A percentile compares a stretch with the other conserved stretches of the same genome.
Evolutionary conservation across 2,329 filamentous ascomycete species (phyloP).

Genomic region (Trichoderma sp.): DNA sequence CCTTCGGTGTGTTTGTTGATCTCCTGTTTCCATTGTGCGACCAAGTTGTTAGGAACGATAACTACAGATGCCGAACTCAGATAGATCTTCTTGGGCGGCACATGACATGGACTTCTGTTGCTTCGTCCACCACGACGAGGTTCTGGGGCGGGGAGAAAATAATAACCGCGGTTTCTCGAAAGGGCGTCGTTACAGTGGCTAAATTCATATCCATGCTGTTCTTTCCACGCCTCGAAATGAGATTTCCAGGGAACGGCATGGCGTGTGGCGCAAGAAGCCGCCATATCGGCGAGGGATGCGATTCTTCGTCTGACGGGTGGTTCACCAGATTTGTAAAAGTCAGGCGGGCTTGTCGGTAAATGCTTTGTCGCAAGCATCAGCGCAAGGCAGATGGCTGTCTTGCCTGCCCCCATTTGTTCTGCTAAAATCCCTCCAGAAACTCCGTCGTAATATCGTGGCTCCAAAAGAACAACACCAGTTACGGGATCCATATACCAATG

Average conservation of each 20-base stretch:
- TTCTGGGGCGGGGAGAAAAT: conserved; percentile 51
- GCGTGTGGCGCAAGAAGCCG: conserved; percentile 65
- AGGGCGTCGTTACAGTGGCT: conserved; percentile 56
- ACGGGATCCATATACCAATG: conserved; percentile 70
- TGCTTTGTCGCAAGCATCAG: conserved; percentile 73
- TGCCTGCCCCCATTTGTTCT: conserved; percentile 80
- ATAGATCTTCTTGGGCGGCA: conserved; percentile 51
- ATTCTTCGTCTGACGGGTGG: conserved; percentile 44
- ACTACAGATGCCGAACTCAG: conserved; percentile 71
- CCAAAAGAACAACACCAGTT: conserved; percentile 58
- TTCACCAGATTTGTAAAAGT: conserved; percentile 50
- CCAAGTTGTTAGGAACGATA: conserved; percentile 77
- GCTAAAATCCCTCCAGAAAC: conserved; percentile 74
- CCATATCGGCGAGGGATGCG: conserved; percentile 71
- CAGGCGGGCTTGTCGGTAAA: conserved; percentile 64
- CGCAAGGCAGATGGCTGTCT: conserved; percentile 82
- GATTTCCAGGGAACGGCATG: conserved; percentile 68
- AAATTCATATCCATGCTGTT: conserved; percentile 48
- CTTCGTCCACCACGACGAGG: conserved; percentile 31
- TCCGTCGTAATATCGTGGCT: conserved; percentile 72
- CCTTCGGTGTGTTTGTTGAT: conserved; percentile 72
- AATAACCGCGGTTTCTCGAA: conserved; percentile 56
- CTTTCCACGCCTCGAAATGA: conserved; percentile 54
- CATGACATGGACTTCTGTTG: conserved; percentile 7
- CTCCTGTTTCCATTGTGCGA: conserved; percentile 81